A percentile compares a stretch with the other conserved stretches of the same genome.
Evolutionary conservation across 2,329 filamentous ascomycete species (phyloP).

Genomic region (Drechslera avenae): DNA sequence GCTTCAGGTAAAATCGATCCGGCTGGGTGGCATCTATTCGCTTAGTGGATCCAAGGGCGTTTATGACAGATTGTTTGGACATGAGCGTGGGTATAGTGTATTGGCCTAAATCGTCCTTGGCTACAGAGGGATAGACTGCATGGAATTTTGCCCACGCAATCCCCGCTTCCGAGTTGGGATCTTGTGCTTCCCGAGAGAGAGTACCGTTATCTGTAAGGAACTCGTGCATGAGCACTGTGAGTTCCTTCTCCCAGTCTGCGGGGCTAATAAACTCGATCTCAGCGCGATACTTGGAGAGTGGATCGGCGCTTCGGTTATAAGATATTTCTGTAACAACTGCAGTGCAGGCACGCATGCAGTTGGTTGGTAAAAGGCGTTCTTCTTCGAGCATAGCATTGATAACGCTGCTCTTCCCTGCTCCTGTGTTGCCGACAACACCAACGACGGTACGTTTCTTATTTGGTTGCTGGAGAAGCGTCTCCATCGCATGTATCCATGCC

Average conservation of each 20-base stretch:
- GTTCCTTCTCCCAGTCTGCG: slow-evolving; percentile 60
- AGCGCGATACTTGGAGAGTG: slow-evolving; percentile 54
- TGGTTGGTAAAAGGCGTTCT: slow-evolving; percentile 61
- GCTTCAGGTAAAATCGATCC: slow-evolving; percentile 51
- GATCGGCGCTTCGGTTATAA: slow-evolving; percentile 56
- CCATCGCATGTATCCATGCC: slow-evolving; percentile 52
- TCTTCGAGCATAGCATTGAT: slow-evolving; percentile 69
- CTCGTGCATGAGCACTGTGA: slow-evolving; percentile 57
- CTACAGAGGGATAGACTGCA: slow-evolving; percentile 54
- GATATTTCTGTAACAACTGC: slow-evolving; percentile 66
- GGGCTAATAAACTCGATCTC: slow-evolving; percentile 63
- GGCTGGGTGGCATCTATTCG: slow-evolving; percentile 48
- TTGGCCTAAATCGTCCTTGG: slow-evolving; percentile 48
- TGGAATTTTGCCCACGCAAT: slow-evolving; percentile 59
- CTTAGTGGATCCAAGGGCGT: slow-evolving; percentile 55
- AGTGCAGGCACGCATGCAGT: slow-evolving; percentile 67
- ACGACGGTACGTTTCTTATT: slow-evolving; percentile 55
- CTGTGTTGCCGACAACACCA: slow-evolving; percentile 66
- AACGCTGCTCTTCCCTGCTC: slow-evolving; percentile 65
- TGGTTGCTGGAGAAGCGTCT: slow-evolving; percentile 49
- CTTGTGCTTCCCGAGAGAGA: slow-evolving; percentile 44
- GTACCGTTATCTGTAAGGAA: slow-evolving; percentile 51
- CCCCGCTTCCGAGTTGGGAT: slow-evolving; percentile 55
- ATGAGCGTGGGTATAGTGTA: slow-evolving; percentile 52
- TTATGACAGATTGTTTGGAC: slow-evolving; percentile 45